phyloP scores from a whole-genome alignment of 2,329 filamentous ascomycete genomes.

The Fusarium siculi region DNA sequence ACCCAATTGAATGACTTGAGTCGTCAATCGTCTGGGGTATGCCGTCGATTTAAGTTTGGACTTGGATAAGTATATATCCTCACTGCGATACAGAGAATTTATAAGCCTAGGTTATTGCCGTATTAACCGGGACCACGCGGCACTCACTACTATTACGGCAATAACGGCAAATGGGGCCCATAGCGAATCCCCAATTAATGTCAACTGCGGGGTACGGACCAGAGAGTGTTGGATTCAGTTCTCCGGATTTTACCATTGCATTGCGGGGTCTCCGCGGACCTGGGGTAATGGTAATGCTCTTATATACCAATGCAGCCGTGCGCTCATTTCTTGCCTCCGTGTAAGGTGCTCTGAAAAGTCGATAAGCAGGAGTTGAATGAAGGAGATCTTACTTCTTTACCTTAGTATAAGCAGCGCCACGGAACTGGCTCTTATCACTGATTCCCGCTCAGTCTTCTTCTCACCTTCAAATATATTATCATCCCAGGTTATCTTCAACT shows the following conservation, averaged over 20 bases:
- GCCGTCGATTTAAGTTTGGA: background rate
- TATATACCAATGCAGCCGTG: too few relatives aligned
- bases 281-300: background rate
- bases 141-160: background rate
- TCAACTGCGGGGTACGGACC: background rate
- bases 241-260: too few relatives aligned
- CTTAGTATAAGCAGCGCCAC: background rate
- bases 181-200: too few relatives aligned
- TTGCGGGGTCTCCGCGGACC: background rate
- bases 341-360: background rate
- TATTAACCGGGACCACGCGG: background rate
- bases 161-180: background rate
- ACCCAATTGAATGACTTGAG: background rate
- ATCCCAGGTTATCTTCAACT: fast-evolving
- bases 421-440: too few relatives aligned
- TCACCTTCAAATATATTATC: fast-evolving
- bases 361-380: fast-evolving
- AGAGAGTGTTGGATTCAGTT: background rate
- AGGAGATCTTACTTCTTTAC: fast-evolving
- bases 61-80: background rate
- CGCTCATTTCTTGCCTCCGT: fast-evolving
- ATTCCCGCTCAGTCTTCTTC: too few relatives aligned
- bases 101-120: background rate
- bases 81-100: fast-evolving
- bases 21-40: background rate